Evolutionary conservation across 129 eudicot species (phyloP), one percentile per base, ranked within the genome.

Genomic region (Tagetes patula): DNA sequence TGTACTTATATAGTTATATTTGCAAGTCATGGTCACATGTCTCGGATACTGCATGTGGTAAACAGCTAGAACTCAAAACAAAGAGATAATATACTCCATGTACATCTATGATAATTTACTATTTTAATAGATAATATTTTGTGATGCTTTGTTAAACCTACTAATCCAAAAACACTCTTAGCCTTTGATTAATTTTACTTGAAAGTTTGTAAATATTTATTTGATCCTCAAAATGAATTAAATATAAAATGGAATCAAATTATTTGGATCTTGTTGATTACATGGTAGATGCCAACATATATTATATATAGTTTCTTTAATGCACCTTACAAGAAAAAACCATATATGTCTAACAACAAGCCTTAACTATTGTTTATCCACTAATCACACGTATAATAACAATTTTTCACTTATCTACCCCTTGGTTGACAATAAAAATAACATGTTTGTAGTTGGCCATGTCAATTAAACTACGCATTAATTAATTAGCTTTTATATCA

Each of bases 171-270:
- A n/a, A 34, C n/a, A 2, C 14, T 8, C 42, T 60, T 36, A 33
- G n/a, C 43, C 9, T 60, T 34, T 3, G 9, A 60, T 60, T 60
- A 37, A 60, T 4, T 36, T 11, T 38, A 34, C 8, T 11, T 10
- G 36, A 12, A 34, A 60, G 66, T 36, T 61, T n/a, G 42, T 11
- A 61, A 61, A 61, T 1, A 20, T 8, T 37, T 61, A 8, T 34
- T 60, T 60, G 66, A 34, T 61, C 36, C 45, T 36, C 5, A 61
- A 5, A 36, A 36, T 3, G 1, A n/a, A n/a, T n/a, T 5, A 60
- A 12, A 33, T 60, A 61, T 12, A 61, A 10, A 37, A 61, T 61
- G n/a, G 43, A 38, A 61, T 61, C 42, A 61, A 61, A 61, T 61
- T 30, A 34, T 34, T 60, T 34, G 67, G 8, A 61, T 61, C 67